These are phyloP conservation scores for Wickerhamomyces sp. DNA, from an alignment of 1,139 yeast species.

Conservation along the genomic window DNA sequence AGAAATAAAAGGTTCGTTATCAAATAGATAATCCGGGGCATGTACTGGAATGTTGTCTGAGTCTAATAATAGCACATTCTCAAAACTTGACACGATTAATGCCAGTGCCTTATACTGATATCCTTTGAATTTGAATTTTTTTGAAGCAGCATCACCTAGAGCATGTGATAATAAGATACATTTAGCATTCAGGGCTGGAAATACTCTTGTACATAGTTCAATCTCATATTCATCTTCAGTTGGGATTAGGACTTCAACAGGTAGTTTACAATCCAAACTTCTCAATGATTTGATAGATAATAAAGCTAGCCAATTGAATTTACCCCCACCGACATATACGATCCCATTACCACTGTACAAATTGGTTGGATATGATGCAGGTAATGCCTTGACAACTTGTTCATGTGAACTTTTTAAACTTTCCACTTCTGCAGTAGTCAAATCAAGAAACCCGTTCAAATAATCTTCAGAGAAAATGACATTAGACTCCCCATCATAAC, in stretches of 20 bases:
- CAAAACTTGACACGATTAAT: slow-evolving; percentile 68
- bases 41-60: slow-evolving; percentile 70
- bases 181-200: slow-evolving; percentile 65
- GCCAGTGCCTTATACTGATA: slow-evolving; percentile 80
- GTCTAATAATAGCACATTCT: slow-evolving; percentile 69
- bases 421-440: slow-evolving; percentile 42
- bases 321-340: slow-evolving; percentile 81
- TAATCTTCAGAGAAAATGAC: slow-evolving; percentile 39
- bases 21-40: slow-evolving; percentile 51
- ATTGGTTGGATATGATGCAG: slow-evolving; percentile 41
- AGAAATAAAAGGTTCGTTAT: slow-evolving; percentile 46
- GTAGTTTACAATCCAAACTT: slow-evolving; percentile 57
- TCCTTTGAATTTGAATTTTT: slow-evolving; percentile 55
- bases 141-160: slow-evolving; percentile 42
- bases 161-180: slow-evolving; percentile 62
- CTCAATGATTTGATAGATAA: slow-evolving; percentile 63
- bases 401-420: slow-evolving; percentile 50
- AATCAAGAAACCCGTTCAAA: slow-evolving; percentile 47
- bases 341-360: slow-evolving; percentile 67
- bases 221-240: slow-evolving; percentile 64
- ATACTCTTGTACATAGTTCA: slow-evolving; percentile 56
- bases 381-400: slow-evolving; percentile 46
- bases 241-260: slow-evolving; percentile 77
- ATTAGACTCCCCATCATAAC: slow-evolving; percentile 37
- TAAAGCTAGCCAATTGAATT: slow-evolving; percentile 67